Conservation (phyloP, 2,329 filamentous ascomycete species). For the Seiridium cupressi region DNA sequence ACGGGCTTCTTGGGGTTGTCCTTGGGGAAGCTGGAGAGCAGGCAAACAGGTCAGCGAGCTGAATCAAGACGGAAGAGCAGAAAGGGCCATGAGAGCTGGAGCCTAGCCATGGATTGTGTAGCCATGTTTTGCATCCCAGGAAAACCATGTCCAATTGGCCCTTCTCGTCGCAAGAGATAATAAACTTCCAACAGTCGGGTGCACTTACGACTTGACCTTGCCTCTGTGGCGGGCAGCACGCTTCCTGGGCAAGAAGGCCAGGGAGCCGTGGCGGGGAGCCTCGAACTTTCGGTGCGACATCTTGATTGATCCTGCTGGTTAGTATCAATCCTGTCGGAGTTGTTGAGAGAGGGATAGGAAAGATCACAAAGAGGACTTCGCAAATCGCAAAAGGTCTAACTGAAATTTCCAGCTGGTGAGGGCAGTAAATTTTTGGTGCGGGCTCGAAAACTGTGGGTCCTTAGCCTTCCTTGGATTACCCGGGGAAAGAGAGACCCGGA, state of each 20-base stretch:
- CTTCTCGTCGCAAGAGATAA: background rate
- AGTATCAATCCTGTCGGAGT: constrained; percentile 22
- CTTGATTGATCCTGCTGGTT: constrained; percentile 31
- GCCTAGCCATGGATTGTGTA: no score
- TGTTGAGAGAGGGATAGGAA: constrained; percentile 18
- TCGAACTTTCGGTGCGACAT: constrained; percentile 61
- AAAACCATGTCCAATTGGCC: background rate
- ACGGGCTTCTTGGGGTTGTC: constrained; percentile 99
- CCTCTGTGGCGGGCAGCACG: constrained; percentile 90
- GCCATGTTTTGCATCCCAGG: no score
- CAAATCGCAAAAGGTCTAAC: background rate
- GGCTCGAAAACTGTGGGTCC: constrained; percentile 6
- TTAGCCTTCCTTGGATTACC: constrained; percentile 25
- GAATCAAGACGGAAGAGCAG: background rate
- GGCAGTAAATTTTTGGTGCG: constrained; percentile 6
- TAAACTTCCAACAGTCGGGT: background rate
- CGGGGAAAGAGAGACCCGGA: constrained; percentile 5
- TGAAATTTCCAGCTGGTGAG: constrained; percentile 7
- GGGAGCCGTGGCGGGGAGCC: constrained; percentile 92
- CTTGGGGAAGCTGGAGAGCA: constrained; percentile 83
- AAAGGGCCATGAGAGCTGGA: no score
- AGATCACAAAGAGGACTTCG: background rate
- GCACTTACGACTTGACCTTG: constrained; percentile 94
- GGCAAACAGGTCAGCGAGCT: background rate
- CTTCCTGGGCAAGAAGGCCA: constrained; percentile 88